Conservation (phyloP, 2,329 filamentous ascomycete genomes). For the Colletotrichum tofieldiae region DNA sequence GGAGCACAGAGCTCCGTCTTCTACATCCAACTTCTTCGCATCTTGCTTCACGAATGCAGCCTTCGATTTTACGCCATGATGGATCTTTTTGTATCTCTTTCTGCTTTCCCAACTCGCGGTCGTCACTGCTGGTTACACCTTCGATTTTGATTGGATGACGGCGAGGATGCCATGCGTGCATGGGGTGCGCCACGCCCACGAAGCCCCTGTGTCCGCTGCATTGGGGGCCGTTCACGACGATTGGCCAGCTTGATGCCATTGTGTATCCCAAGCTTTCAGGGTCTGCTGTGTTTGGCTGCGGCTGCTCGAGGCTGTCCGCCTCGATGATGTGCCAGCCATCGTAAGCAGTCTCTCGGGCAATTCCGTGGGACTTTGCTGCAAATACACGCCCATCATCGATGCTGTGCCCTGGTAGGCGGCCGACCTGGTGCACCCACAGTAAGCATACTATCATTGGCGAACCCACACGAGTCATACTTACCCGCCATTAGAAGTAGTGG, state of each 20-base stretch:
- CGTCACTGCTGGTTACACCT: too few relatives aligned
- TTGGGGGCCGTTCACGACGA: constrained; percentile 6
- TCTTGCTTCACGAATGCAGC: neutral
- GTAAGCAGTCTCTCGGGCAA: constrained; percentile 28
- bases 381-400: constrained; percentile 22
- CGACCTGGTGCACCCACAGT: constrained; percentile 12
- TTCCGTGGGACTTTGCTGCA: constrained; percentile 6
- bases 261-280: constrained; percentile 9
- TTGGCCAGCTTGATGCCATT: constrained; percentile 27
- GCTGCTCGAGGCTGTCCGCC: constrained; percentile 1
- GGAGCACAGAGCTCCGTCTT: neutral
- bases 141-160: neutral
- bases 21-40: neutral
- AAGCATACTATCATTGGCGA: constrained; percentile 3
- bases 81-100: neutral
- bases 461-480: neutral
- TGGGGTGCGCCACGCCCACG: neutral
- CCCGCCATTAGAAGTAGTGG: constrained; percentile 24
- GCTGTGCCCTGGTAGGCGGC: neutral
- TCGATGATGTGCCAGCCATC: constrained; percentile 6
- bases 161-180: neutral
- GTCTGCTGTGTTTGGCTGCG: constrained; percentile 16
- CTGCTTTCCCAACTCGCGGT: neutral
- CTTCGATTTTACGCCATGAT: too few relatives aligned
- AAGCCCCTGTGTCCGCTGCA: neutral